phyloP scores from a whole-genome alignment of 108 stramenopile genomes.

The Nitzschia putrida region DNA sequence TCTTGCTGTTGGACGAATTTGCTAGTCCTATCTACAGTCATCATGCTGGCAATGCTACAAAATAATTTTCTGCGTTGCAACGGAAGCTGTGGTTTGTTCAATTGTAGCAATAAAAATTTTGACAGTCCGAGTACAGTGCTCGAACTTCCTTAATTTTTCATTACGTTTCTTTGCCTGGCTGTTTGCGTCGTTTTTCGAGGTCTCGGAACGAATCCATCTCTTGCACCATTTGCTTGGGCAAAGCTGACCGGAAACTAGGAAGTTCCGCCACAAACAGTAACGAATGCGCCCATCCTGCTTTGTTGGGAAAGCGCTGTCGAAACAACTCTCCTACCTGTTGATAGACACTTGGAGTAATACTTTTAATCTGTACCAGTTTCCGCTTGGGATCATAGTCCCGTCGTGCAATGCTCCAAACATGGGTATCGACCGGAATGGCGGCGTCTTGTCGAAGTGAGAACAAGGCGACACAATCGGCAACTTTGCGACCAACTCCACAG shows the following conservation, averaged over 20 bases:
- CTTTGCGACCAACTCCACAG: constrained; percentile 92
- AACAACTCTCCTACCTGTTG: constrained; percentile 91
- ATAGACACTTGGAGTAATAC: constrained; percentile 93
- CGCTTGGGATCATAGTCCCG: constrained; percentile 78
- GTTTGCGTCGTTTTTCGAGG: constrained; percentile 32
- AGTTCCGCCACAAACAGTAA: constrained; percentile 96
- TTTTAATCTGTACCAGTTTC: constrained; percentile 62
- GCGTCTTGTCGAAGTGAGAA: constrained; percentile 88
- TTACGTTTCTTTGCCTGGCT: constrained; percentile 6
- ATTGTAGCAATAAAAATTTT: too few relatives aligned
- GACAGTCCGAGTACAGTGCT: background rate
- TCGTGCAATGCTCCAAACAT: constrained; percentile 96
- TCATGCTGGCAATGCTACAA: too few relatives aligned
- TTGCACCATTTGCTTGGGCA: constrained; percentile 59
- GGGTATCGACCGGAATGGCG: constrained; percentile 95
- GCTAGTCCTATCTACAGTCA: too few relatives aligned
- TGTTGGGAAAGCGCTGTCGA: constrained; percentile 72
- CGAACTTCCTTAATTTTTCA: constrained; percentile 3
- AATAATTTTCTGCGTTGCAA: too few relatives aligned
- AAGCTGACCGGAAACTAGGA: constrained; percentile 74
- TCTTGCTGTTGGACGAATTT: too few relatives aligned
- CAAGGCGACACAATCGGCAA: constrained; percentile 98
- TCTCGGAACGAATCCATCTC: constrained; percentile 66
- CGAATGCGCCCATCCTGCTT: constrained; percentile 99
- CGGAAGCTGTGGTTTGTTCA: too few relatives aligned